These are phyloP conservation scores for Saturnispora ahearnii DNA, from an alignment of 805 yeast species.

Conservation along the genomic window DNA sequence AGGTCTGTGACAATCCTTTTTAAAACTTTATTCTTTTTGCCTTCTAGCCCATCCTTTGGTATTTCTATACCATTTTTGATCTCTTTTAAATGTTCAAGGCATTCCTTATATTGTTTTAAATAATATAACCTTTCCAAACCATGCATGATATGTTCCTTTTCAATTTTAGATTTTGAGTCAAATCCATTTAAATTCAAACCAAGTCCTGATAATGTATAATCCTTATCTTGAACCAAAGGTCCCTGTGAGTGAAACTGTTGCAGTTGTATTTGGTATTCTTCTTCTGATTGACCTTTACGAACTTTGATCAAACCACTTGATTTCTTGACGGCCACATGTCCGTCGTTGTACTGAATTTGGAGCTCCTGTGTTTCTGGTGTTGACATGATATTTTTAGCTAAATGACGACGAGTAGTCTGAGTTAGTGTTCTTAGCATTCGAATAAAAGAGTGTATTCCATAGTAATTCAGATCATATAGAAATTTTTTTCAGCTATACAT, in stretches of 20 bases:
- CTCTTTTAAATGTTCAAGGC: constrained; percentile 36
- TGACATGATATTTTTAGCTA: background rate
- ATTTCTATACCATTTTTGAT: constrained; percentile 25
- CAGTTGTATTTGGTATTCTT: constrained; percentile 47
- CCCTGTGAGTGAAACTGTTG: constrained; percentile 44
- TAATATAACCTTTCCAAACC: constrained; percentile 60
- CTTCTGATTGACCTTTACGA: constrained; percentile 66
- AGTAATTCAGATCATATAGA: background rate
- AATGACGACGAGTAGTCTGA: background rate
- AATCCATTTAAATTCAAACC: constrained; percentile 16
- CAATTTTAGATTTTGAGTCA: constrained; percentile 37
- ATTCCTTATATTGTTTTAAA: constrained; percentile 39
- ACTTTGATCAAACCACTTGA: constrained; percentile 39
- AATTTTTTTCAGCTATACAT: background rate
- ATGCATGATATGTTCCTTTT: constrained; percentile 45
- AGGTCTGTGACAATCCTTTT: constrained; percentile 46
- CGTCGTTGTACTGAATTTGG: constrained; percentile 23
- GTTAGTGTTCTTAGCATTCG: background rate
- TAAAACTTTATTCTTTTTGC: constrained; percentile 33
- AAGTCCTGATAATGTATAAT: constrained; percentile 10
- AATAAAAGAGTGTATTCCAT: background rate
- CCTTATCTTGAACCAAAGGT: constrained; percentile 31
- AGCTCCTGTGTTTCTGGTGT: constrained; percentile 3
- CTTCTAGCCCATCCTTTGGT: constrained; percentile 18
- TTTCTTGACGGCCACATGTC: constrained; percentile 37